Conservation (phyloP, 1,284 basidiomycete genomes). For the Malassezia slooffiae region DNA sequence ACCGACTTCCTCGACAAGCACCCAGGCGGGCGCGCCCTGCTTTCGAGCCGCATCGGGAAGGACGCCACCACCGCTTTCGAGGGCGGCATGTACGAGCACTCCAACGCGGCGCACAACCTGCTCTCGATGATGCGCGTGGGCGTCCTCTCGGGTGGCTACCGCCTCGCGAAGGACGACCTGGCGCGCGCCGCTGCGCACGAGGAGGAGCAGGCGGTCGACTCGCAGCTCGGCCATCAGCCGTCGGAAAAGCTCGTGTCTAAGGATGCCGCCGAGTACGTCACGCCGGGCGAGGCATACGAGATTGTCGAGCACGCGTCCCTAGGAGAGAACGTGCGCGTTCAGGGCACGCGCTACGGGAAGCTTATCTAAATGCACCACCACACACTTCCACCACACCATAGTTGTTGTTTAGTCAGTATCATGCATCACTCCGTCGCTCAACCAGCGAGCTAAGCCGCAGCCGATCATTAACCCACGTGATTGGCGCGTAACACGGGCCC, state of each 20-base stretch:
- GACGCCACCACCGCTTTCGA: constrained; percentile 44
- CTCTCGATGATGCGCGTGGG: constrained; percentile 45
- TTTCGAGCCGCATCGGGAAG: constrained; percentile 37
- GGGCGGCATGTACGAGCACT: constrained; percentile 44
- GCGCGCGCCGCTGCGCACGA: constrained; percentile 11
- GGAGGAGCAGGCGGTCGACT: constrained; percentile 1
- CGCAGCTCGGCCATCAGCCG: not conserved
- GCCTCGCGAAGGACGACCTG: constrained; percentile 31
- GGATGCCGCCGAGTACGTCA: constrained; percentile 26
- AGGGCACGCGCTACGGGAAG: constrained; percentile 23
- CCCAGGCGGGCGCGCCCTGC: constrained; percentile 40
- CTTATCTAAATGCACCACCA: too few species aligned
- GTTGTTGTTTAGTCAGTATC: too few species aligned
- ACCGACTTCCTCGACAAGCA: constrained; percentile 42
- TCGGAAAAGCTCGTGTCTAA: not conserved
- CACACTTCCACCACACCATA: too few species aligned
- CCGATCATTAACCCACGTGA: too few species aligned
- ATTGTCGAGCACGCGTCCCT: constrained; percentile 32
- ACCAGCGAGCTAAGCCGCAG: too few species aligned
- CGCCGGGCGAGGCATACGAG: constrained; percentile 38
- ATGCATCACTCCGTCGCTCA: too few species aligned
- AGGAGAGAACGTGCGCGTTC: constrained; percentile 25
- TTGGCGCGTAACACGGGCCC: too few species aligned
- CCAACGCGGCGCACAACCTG: constrained; percentile 43
- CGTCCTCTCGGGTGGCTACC: constrained; percentile 43